phyloP scores from a whole-genome alignment of 306 rosid species.

The Citrullus amarus region DNA sequence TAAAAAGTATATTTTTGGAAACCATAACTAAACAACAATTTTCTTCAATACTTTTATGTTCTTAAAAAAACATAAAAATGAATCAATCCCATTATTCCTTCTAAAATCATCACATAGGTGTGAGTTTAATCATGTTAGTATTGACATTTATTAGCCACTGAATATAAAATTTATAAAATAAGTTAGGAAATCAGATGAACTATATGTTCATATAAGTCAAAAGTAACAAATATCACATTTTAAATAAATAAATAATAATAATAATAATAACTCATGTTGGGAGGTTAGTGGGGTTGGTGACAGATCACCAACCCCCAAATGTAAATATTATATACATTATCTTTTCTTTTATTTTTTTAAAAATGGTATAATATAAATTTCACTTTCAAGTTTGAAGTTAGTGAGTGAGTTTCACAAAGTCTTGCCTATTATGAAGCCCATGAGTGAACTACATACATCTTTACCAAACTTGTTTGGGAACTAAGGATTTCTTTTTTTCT shows the following conservation, averaged over 20 bases:
- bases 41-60: no score
- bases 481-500: background rate
- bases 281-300: background rate
- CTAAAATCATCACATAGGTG: background rate
- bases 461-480: background rate
- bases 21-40: background rate
- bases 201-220: background rate
- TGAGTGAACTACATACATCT: background rate
- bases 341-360: no score
- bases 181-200: background rate
- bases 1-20: background rate
- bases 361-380: background rate
- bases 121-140: background rate
- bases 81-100: background rate
- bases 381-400: background rate
- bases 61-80: background rate
- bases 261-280: background rate
- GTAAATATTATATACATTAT: background rate
- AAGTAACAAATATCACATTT: background rate
- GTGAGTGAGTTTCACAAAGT: background rate
- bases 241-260: background rate
- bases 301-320: slow-evolving; percentile 2
- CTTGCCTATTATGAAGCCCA: background rate
- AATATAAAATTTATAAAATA: background rate
- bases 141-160: background rate